A percentile compares a stretch with the other conserved stretches of the same genome.
These are phyloP conservation scores for Mercurialis annua DNA, from an alignment of 345 rosid species.

Conservation along the genomic window DNA sequence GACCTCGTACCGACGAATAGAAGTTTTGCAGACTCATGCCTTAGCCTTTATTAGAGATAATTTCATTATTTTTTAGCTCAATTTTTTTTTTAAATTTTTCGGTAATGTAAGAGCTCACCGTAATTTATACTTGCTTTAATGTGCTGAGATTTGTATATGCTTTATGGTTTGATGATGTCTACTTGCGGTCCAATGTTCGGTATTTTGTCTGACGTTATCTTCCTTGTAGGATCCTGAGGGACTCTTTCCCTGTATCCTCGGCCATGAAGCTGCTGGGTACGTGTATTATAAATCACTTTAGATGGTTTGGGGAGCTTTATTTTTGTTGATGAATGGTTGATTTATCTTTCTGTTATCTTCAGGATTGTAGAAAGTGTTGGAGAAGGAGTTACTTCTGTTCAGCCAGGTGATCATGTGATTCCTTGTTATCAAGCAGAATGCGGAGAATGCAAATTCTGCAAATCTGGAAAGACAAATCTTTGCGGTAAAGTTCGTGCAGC, in stretches of 20 bases:
- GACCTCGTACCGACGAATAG: too few relatives aligned
- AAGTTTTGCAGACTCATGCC: too few relatives aligned
- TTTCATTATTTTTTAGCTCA: background rate
- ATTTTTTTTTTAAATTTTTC: background rate
- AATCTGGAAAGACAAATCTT: conserved; percentile 95
- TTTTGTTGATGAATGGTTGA: conserved; percentile 3
- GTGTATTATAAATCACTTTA: conserved; percentile 4
- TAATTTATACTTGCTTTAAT: background rate
- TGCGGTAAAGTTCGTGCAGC: conserved; percentile 92
- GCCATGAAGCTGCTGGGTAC: conserved; percentile 99
- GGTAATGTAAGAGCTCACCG: background rate
- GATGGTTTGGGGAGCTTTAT: conserved; percentile 8
- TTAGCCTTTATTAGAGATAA: too few relatives aligned
- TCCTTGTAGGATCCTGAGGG: conserved; percentile 85
- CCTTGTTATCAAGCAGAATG: conserved; percentile 99
- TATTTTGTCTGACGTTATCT: conserved; percentile 10
- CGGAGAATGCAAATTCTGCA: conserved; percentile 93
- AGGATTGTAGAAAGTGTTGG: conserved; percentile 98
- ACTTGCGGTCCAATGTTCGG: background rate
- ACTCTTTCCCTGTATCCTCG: conserved; percentile 92
- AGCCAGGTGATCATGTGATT: conserved; percentile 91
- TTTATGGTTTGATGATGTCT: background rate
- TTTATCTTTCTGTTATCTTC: conserved; percentile 2
- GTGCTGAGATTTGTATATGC: background rate
- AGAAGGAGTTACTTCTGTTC: conserved; percentile 91